Conservation (phyloP, 75 land plant genomes). For the Chamaecyparis obtusa region DNA sequence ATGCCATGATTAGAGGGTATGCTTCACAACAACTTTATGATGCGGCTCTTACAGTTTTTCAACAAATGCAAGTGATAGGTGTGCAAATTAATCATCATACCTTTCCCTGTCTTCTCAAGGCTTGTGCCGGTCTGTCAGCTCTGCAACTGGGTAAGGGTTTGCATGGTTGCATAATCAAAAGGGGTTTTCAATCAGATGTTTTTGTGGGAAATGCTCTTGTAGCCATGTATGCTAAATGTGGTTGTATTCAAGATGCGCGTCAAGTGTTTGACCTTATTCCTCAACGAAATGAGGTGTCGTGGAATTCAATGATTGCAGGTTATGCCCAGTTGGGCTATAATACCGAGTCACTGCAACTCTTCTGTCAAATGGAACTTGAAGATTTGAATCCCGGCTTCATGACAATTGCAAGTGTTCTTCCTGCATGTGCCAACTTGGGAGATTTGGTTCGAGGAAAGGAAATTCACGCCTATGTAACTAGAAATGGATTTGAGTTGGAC, state of each 20-base stretch:
- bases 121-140: constrained; percentile 34
- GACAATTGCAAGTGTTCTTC: neutral
- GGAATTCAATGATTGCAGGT: constrained; percentile 49
- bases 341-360: constrained; percentile 40
- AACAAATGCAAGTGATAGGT: constrained; percentile 26
- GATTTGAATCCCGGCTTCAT: neutral
- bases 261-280: constrained; percentile 34
- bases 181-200: constrained; percentile 15
- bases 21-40: constrained; percentile 26
- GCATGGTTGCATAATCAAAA: constrained; percentile 22
- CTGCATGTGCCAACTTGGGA: neutral
- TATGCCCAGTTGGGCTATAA: constrained; percentile 33
- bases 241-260: constrained; percentile 25
- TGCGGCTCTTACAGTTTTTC: constrained; percentile 32
- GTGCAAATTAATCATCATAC: constrained; percentile 40
- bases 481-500: neutral
- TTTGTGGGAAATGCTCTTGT: constrained; percentile 41
- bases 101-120: constrained; percentile 36
- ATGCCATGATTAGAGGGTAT: constrained; percentile 34
- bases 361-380: neutral
- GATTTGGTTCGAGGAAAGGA: neutral
- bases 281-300: constrained; percentile 37
- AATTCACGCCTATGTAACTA: neutral
- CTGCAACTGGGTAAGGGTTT: constrained; percentile 39
- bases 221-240: constrained; percentile 55